Percentiles rank a stretch among this genome's conserved stretches.
Conservation (phyloP, 169 alveolate genomes). For the Perkinsus marinus region DNA sequence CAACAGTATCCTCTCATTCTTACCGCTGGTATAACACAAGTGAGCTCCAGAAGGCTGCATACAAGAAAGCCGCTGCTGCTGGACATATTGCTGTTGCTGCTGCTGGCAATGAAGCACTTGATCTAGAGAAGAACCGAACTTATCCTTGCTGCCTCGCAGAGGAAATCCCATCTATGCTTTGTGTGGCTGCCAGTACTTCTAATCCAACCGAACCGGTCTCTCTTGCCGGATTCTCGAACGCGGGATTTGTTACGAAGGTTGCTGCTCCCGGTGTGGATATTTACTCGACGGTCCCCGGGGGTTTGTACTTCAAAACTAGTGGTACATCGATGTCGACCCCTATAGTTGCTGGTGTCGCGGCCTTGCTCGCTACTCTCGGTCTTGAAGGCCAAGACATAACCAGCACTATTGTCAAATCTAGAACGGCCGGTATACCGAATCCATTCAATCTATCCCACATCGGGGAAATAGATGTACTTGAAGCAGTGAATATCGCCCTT, state of each 20-base stretch:
- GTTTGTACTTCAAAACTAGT: slow-evolving; percentile 12
- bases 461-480: no score
- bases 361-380: no score
- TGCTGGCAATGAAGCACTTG: slow-evolving; percentile 16
- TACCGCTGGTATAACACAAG: slow-evolving; percentile 12
- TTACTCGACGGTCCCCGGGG: slow-evolving; percentile 12
- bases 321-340: no score
- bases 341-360: no score
- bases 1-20: slow-evolving; percentile 5
- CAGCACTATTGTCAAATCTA: no score
- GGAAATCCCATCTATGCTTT: slow-evolving; percentile 12
- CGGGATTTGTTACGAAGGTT: slow-evolving; percentile 17
- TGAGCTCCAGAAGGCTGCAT: slow-evolving; percentile 16
- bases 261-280: slow-evolving; percentile 32
- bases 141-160: slow-evolving; percentile 18
- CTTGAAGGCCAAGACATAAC: no score
- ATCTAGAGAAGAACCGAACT: slow-evolving; percentile 13
- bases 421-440: no score
- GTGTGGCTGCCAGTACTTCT: slow-evolving; percentile 15
- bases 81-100: slow-evolving; percentile 20
- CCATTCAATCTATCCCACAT: no score
- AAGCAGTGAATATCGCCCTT: no score
- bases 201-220: not conserved
- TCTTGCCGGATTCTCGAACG: slow-evolving; percentile 14
- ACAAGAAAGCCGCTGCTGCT: slow-evolving; percentile 12